These are phyloP conservation scores for Luzula sylvatica DNA, from an alignment of 176 grass and related monocot species.

Conservation along the genomic window DNA sequence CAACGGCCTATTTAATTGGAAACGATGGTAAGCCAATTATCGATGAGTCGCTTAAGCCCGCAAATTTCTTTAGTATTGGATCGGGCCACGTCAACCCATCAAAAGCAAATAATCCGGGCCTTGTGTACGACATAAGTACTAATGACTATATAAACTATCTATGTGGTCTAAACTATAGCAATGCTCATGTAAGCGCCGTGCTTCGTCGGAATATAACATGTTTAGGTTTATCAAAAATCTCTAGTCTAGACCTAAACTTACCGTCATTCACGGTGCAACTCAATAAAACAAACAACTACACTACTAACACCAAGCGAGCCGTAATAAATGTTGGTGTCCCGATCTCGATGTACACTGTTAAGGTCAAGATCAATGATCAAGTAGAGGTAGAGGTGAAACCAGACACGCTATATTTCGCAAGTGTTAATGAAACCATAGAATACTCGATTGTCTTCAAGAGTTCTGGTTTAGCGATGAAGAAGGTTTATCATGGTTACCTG, in stretches of 20 bases:
- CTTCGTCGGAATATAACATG: constrained; percentile 17
- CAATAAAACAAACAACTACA: neutral
- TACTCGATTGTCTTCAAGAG: neutral
- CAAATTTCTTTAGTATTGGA: constrained; percentile 30
- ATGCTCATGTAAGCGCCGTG: constrained; percentile 29
- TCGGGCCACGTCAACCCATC: constrained; percentile 40
- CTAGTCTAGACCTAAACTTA: constrained; percentile 25
- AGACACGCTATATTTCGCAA: constrained; percentile 1
- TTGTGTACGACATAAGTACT: constrained; percentile 15
- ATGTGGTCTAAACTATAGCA: constrained; percentile 30
- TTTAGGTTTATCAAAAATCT: neutral
- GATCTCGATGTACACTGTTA: neutral
- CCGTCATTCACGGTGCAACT: constrained; percentile 29
- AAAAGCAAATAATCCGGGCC: constrained; percentile 33
- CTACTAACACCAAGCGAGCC: neutral
- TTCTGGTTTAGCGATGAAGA: neutral
- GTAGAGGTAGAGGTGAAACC: constrained; percentile 11
- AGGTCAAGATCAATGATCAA: neutral
- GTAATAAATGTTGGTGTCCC: constrained; percentile 31
- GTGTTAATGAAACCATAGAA: neutral
- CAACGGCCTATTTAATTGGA: constrained; percentile 32
- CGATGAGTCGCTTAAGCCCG: constrained; percentile 17
- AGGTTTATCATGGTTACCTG: constrained; percentile 7
- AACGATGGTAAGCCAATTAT: constrained; percentile 12
- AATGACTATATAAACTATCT: constrained; percentile 26